Conservation (phyloP, 2,329 filamentous ascomycete species). For the Zalaria sp. region DNA sequence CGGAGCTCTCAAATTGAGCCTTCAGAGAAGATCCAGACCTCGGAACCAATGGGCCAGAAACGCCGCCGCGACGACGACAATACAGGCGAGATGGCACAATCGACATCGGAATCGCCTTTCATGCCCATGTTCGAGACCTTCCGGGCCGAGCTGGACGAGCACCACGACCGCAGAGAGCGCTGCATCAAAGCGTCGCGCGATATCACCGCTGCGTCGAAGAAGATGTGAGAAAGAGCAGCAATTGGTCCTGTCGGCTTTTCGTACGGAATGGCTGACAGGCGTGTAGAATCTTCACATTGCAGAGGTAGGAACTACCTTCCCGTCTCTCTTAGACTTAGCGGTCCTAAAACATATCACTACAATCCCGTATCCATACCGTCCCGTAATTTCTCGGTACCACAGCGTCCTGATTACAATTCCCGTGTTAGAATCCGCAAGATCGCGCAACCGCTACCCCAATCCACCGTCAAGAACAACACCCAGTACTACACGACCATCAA, state of each 20-base stretch:
- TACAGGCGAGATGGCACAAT: slow-evolving; percentile 8
- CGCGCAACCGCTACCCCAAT: slow-evolving; percentile 47
- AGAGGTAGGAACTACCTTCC: slow-evolving; percentile 39
- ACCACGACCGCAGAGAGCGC: slow-evolving; percentile 82
- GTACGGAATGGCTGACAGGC: slow-evolving; percentile 9
- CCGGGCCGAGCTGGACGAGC: slow-evolving; percentile 77
- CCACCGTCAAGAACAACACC: slow-evolving; percentile 56
- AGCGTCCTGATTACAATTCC: neutral
- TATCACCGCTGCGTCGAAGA: slow-evolving; percentile 89
- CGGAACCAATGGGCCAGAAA: slow-evolving; percentile 8
- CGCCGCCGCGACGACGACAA: slow-evolving; percentile 7
- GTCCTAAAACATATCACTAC: too few relatives aligned
- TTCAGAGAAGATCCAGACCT: too few relatives aligned
- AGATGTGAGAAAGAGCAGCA: slow-evolving; percentile 51
- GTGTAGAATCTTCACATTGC: slow-evolving; percentile 65
- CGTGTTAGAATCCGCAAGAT: slow-evolving; percentile 44
- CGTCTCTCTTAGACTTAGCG: too few relatives aligned
- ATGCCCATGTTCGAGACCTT: slow-evolving; percentile 72
- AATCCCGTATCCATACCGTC: neutral
- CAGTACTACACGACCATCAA: slow-evolving; percentile 58
- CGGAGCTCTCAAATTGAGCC: too few relatives aligned
- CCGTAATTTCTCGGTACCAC: too few relatives aligned
- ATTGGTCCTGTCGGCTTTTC: slow-evolving; percentile 1
- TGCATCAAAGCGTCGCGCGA: slow-evolving; percentile 86
- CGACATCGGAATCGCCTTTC: slow-evolving; percentile 24